Base-by-base conservation (phyloP, 139 green algal species). In the Volvox africanus region DNA sequence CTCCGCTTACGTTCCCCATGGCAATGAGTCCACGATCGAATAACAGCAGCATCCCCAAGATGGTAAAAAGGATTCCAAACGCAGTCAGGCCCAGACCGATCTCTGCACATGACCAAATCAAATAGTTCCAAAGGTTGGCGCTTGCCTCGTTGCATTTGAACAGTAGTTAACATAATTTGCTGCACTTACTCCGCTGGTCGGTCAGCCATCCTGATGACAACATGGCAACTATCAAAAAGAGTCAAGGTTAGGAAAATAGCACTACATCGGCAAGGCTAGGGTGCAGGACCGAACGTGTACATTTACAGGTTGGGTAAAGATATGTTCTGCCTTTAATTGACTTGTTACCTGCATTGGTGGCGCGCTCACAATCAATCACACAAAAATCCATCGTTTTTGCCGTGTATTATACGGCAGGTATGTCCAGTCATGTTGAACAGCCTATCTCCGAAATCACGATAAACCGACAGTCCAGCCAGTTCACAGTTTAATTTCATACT, bases 11-110 rank as follows among this genome's bases (percentile, higher is more conserved):
- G 81, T 99, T 99, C 13, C 98, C 98, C 97, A 99, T 99, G 6
- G 98, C 97, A 21, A 99, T 95, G 17, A 99, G 94, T 0, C 97
- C 97, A 61, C 95, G 96, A 90, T 99, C 98, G 92, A 99, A 99
- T 91, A 99, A 98, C 78, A 99, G 96, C 0, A 99, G 62, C 36
- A 99, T 96, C 9, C 98, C 98, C 11, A 99, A 93, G 24, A 99
- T 93, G 6, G 95, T 96, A 93, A 99, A 99, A 0, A 99, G 86
- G 22, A 99, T 92, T 24, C 98, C 98, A 92, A 99, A 98, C 30
- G 92, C 96, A 17, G 98, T 99, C 6, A 99, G 92, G 33, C 97
- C 98, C 68, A 99, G 96, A 20, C 98, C 98, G 65, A 99, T 99
- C 91, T 99, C 98, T 99, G 97, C 93, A 92, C 30, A 55, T 99